Conservation (phyloP, 257 asterid species). For the Penstemon newberryi region DNA sequence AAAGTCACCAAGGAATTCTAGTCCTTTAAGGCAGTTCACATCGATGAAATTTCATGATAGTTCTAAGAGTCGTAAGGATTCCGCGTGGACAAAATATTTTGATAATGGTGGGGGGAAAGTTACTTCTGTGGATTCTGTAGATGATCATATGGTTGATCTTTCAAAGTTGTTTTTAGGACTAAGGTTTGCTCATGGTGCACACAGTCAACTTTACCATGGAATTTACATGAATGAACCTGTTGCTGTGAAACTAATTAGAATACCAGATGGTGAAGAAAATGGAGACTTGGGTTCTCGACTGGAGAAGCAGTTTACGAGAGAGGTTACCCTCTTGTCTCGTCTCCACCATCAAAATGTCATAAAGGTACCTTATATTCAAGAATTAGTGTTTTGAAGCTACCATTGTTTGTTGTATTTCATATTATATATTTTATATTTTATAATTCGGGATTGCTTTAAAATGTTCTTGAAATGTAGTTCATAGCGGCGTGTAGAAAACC, state of each 20-base stretch:
- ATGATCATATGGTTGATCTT: conserved; percentile 54
- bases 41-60: conserved; percentile 50
- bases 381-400: too few species aligned
- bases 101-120: conserved; percentile 68
- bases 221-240: conserved; percentile 50
- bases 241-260: conserved; percentile 52
- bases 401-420: background rate
- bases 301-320: conserved; percentile 65
- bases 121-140: conserved; percentile 52
- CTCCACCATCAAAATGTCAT: conserved; percentile 64
- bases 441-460: conserved; percentile 12
- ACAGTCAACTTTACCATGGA: conserved; percentile 71
- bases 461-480: conserved; percentile 46
- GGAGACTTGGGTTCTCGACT: conserved; percentile 47
- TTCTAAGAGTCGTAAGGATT: conserved; percentile 56
- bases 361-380: conserved; percentile 42
- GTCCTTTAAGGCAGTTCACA: conserved; percentile 44
- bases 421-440: background rate
- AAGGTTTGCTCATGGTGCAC: conserved; percentile 67
- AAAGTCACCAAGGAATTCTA: conserved; percentile 34
- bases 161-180: conserved; percentile 58
- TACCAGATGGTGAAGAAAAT: conserved; percentile 57
- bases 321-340: conserved; percentile 65
- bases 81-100: conserved; percentile 62
- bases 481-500: conserved; percentile 58